A percentile compares a stretch with the other conserved stretches of the same genome.
These are phyloP conservation scores for Cladosporium halotolerans DNA, from an alignment of 2,329 filamentous ascomycete genomes.

Conservation along the genomic window DNA sequence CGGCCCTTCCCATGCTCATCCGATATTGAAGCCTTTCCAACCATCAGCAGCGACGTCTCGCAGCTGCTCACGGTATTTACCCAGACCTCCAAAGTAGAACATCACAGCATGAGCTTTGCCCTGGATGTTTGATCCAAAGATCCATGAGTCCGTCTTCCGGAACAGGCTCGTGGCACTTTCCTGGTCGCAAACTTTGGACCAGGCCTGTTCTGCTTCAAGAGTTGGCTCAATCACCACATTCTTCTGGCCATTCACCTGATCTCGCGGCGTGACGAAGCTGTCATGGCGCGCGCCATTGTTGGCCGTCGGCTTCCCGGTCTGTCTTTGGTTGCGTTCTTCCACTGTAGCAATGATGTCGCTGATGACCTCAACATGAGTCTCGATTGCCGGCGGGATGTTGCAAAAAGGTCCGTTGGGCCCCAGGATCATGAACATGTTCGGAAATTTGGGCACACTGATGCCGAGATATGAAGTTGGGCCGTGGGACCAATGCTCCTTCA, in stretches of 20 bases:
- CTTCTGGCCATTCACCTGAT: not conserved
- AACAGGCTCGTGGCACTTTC: slow-evolving; percentile 20
- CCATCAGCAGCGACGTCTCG: slow-evolving; percentile 10
- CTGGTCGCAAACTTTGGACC: slow-evolving; percentile 21
- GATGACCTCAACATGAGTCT: slow-evolving; percentile 32
- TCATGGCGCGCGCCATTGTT: not conserved
- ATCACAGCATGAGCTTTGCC: slow-evolving; percentile 19
- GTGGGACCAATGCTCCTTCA: slow-evolving; percentile 31
- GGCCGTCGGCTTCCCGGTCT: not conserved
- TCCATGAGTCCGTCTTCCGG: slow-evolving; percentile 21
- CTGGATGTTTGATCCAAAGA: slow-evolving; percentile 23
- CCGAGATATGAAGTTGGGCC: slow-evolving; percentile 36
- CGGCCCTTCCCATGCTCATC: not conserved
- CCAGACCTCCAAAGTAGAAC: slow-evolving; percentile 18
- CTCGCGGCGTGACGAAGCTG: not conserved
- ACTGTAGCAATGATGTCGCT: slow-evolving; percentile 17
- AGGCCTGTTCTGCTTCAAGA: slow-evolving; percentile 24
- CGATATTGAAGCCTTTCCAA: slow-evolving; percentile 13
- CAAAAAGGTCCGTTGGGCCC: slow-evolving; percentile 37
- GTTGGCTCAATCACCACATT: slow-evolving; percentile 22
- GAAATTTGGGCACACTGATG: slow-evolving; percentile 33
- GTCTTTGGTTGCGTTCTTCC: slow-evolving; percentile 6
- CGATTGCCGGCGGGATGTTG: slow-evolving; percentile 34
- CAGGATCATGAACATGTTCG: slow-evolving; percentile 40
- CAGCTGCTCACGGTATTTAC: slow-evolving; percentile 12